These are phyloP conservation scores for Penicillium digitatum DNA, from an alignment of 2,329 filamentous ascomycete genomes.

Conservation along the genomic window DNA sequence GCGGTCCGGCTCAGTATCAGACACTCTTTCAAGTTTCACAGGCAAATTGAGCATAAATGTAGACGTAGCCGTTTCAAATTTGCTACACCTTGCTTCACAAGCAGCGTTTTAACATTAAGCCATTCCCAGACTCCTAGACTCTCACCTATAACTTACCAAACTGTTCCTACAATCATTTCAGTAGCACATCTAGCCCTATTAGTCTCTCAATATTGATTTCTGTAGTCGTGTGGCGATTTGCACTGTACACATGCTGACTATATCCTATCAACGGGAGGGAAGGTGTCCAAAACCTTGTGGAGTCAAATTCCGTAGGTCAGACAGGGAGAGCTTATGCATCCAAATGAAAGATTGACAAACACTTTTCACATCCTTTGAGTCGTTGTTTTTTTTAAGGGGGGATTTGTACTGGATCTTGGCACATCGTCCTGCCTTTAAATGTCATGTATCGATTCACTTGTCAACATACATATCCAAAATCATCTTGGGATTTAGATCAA, in stretches of 20 bases:
- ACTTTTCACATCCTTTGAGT: background rate
- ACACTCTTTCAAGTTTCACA: background rate
- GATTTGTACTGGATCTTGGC: background rate
- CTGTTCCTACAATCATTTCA: background rate
- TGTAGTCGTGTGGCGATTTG: background rate
- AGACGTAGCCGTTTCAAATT: background rate
- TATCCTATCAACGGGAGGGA: background rate
- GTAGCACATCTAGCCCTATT: too few species aligned
- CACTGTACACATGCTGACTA: too few species aligned
- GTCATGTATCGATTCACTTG: background rate
- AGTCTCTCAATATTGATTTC: background rate
- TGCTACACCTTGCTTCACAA: background rate
- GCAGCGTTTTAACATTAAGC: background rate
- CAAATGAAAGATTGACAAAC: background rate
- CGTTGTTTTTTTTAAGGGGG: too few species aligned
- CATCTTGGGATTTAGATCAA: background rate
- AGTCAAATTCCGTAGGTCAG: background rate
- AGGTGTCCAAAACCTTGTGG: background rate
- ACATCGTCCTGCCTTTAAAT: background rate
- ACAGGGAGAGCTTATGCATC: background rate
- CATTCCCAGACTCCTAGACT: background rate
- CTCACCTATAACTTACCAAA: background rate
- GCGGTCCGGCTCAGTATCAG: background rate
- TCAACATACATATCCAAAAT: background rate
- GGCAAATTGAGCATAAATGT: background rate